These are phyloP conservation scores for Marasmius oreades DNA, from an alignment of 1,284 basidiomycete genomes.

Conservation along the genomic window DNA sequence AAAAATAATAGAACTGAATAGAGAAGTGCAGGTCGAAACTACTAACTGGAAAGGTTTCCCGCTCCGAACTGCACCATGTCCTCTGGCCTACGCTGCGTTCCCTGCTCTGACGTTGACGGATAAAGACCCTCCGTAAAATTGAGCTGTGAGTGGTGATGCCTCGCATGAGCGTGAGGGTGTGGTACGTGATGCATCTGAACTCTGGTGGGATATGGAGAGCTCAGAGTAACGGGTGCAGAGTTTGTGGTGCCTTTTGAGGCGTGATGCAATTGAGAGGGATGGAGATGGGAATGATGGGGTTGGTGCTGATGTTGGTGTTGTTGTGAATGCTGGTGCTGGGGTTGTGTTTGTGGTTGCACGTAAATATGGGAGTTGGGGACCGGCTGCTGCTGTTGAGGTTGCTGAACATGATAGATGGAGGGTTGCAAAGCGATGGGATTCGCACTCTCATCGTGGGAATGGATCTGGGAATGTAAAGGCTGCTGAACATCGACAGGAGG, in stretches of 20 bases:
- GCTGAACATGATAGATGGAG: conserved; percentile 18
- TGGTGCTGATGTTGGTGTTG: conserved; percentile 18
- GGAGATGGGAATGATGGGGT: conserved; percentile 19
- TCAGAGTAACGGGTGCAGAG: conserved; percentile 41
- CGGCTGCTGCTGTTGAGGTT: conserved; percentile 15
- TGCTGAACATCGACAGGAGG: conserved; percentile 11
- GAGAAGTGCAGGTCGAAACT: conserved; percentile 11
- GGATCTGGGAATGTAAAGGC: conserved; percentile 20
- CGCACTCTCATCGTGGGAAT: conserved; percentile 9
- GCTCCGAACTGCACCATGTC: conserved; percentile 46
- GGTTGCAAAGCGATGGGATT: not conserved
- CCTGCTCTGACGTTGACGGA: conserved; percentile 24
- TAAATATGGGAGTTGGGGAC: conserved; percentile 20
- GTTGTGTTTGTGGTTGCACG: conserved; percentile 16
- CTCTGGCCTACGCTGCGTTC: conserved; percentile 40
- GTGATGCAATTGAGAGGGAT: conserved; percentile 1
- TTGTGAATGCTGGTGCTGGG: conserved; percentile 20
- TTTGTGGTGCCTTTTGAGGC: conserved; percentile 24
- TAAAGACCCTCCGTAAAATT: conserved; percentile 46
- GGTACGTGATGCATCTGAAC: conserved; percentile 69
- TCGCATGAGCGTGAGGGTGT: conserved; percentile 70
- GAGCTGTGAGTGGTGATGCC: conserved; percentile 53
- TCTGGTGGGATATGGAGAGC: conserved; percentile 45
- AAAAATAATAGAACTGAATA: conserved; percentile 14
- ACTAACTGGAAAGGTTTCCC: conserved; percentile 29